Evolutionary conservation across 768 basidiomycete species (phyloP), one percentile per base, ranked within the genome.

Genomic region (Ramaria sp.): DNA sequence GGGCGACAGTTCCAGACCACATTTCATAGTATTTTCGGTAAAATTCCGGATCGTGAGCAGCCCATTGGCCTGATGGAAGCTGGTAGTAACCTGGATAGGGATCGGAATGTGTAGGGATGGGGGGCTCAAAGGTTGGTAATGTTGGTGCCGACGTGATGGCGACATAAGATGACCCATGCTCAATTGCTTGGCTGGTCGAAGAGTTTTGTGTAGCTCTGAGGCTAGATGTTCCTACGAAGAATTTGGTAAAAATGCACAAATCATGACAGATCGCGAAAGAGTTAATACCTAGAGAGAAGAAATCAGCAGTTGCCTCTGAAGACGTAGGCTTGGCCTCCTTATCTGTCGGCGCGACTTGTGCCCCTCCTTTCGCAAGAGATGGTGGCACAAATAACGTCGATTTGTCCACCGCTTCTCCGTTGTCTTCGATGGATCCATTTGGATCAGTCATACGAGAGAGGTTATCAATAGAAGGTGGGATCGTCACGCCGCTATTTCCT

Each of bases 21-120:
- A 80, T 83, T 55, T 79, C 75, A 61, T 80, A 73, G 64, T 83
- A 85, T 44, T 71, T 75, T 18, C 71, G 73, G 61, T 86, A 92
- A 65, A 86, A 88, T 32, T 63, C 73, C 0, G 78, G 67, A 50
- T 92, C 87, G 62, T 91, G 75, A 0, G 82, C 79, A 24, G 78
- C 83, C 81, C 89, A 94, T 32, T 75, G 67, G 16, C 90, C 90
- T 6, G 86, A 84, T 0, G 90, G 88, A 18, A 85, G 74, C 52
- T 83, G 81, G 61, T 92, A 91, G 69, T 92, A 93, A 5, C 90
- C 90, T 0, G 90, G 90, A 65, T 90, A 89, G 15, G 79, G 78
- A 62, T 92, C 90, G 7, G 73, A 72, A 3, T 78, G 77, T 5
- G 81, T 83, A 1, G 90, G 89, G 50, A 83, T 80, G 0, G 88